Base-by-base conservation (phyloP, 208 protist species). In the Acanthamoeba healyi region DNA sequence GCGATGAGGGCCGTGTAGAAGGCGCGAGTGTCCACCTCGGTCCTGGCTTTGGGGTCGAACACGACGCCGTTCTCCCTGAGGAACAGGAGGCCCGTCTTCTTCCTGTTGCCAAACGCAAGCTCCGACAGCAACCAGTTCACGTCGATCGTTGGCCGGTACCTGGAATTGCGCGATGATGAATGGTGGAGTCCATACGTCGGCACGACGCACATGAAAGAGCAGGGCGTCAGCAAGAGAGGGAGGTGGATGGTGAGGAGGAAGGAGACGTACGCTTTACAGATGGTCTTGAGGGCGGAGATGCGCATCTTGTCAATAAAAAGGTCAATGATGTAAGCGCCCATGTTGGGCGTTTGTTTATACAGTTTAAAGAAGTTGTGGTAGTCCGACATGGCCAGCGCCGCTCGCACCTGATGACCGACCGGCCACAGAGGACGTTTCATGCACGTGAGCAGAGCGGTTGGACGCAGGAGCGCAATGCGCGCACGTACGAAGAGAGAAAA, bases 261-360 rank as follows among this genome's bases (percentile, higher is more conserved):
- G 32, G 4, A 5, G 36, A 61, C 82, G 82, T 72, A 90, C 82
- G 82, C 82, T 90, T 70, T 90, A 49, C 82, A 90, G 24, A 90
- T 90, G 82, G 42, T 70, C 58, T 70, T 90, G 82, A 90, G 82
- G 56, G 82, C 82, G 0, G 46, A 38, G 56, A 90, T 63, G 12
- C 82, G 82, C 54, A 90, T 70, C 42, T 90, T 70, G 36, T 70
- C 82, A 42, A 90, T 70, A 70, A 90, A 90, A 38, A 63, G 82
- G 42, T 90, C 82, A 42, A 90, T 63, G 26, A 90, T 90, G 82
- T 46, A 90, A 49, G 58, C 56, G 36, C 82, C 82, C 82, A 90
- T 90, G 82, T 90, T 90, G 56, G 82, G 82, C 38, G 58, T 70
- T 70, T 63, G 36, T 70, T 90, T 63, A 90, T 90, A 90, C 56